A percentile compares a stretch with the other conserved stretches of the same genome.
phyloP scores from a whole-genome alignment of 1,284 basidiomycete species.

The Malassezia globosa region DNA sequence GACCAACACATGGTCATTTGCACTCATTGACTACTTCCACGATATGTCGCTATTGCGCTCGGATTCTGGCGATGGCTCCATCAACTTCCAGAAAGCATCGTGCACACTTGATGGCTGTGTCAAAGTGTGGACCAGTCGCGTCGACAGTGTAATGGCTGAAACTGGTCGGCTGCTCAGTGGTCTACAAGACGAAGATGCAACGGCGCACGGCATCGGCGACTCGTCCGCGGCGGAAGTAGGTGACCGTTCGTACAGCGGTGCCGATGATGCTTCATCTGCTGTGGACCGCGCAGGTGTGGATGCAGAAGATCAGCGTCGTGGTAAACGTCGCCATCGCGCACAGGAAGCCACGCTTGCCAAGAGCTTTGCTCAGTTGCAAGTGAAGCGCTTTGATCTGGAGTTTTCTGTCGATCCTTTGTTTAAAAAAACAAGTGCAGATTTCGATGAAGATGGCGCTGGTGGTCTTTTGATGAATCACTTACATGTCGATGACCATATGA shows the following conservation, averaged over 20 bases:
- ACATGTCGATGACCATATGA: slow-evolving; percentile 67
- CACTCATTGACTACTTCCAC: slow-evolving; percentile 97
- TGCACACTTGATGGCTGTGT: slow-evolving; percentile 97
- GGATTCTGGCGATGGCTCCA: slow-evolving; percentile 49
- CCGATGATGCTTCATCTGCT: slow-evolving; percentile 49
- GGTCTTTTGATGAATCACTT: slow-evolving; percentile 52
- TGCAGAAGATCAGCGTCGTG: slow-evolving; percentile 58
- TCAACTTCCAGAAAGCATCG: slow-evolving; percentile 97
- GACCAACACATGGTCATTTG: slow-evolving; percentile 93
- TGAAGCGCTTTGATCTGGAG: slow-evolving; percentile 63
- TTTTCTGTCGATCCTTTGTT: slow-evolving; percentile 94
- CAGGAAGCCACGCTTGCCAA: slow-evolving; percentile 44
- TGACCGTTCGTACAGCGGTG: too few species aligned
- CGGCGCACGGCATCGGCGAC: slow-evolving; percentile 45
- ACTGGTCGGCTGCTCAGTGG: slow-evolving; percentile 90
- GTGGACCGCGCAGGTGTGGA: slow-evolving; percentile 29
- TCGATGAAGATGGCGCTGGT: slow-evolving; percentile 93
- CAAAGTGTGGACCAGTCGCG: slow-evolving; percentile 97
- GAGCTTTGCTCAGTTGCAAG: slow-evolving; percentile 59
- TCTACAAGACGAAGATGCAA: slow-evolving; percentile 55
- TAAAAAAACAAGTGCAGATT: slow-evolving; percentile 94
- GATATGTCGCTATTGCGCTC: slow-evolving; percentile 84
- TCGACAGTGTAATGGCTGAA: slow-evolving; percentile 91
- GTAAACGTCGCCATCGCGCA: slow-evolving; percentile 53
- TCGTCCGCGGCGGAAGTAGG: neutral